Evolutionary conservation across 2,329 filamentous ascomycete genomes (phyloP).

Genomic region (Ophiostoma perfectum): DNA sequence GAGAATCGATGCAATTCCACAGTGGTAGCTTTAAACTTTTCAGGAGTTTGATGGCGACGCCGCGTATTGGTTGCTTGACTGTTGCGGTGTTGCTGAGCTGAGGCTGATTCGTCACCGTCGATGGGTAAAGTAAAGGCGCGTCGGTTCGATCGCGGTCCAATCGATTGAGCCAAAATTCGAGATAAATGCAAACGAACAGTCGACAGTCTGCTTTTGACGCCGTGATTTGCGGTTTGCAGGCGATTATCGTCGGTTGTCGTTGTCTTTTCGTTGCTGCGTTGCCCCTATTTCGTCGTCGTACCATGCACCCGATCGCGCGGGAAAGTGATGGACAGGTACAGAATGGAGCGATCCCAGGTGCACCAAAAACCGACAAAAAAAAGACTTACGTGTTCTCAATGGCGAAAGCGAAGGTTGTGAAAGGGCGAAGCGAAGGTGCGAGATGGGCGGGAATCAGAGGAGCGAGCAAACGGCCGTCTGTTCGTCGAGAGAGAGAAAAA

Average conservation of each 20-base stretch:
- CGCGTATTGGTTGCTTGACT: neutral
- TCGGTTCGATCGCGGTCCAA: conserved; percentile 4
- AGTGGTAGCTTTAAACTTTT: too few relatives aligned
- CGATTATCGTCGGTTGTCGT: neutral
- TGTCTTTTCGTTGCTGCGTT: neutral
- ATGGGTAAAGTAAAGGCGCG: neutral
- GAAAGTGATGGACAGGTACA: conserved; percentile 13
- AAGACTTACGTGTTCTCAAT: conserved; percentile 3
- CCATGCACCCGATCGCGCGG: neutral
- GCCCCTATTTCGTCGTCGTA: conserved; percentile 9
- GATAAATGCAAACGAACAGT: neutral
- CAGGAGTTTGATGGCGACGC: neutral
- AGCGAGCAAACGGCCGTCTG: conserved; percentile 11
- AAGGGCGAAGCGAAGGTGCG: neutral
- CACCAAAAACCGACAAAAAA: neutral
- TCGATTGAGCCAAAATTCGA: neutral
- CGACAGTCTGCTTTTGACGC: neutral
- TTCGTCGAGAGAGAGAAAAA: neutral
- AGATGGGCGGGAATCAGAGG: neutral
- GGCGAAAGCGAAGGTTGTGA: neutral
- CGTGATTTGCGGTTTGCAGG: neutral
- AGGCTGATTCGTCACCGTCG: neutral
- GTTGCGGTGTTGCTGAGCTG: neutral
- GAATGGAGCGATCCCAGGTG: neutral
- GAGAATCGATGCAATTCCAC: too few relatives aligned